Evolutionary conservation across 2,329 filamentous ascomycete species (phyloP).

Genomic region (Trichophyton equinum): DNA sequence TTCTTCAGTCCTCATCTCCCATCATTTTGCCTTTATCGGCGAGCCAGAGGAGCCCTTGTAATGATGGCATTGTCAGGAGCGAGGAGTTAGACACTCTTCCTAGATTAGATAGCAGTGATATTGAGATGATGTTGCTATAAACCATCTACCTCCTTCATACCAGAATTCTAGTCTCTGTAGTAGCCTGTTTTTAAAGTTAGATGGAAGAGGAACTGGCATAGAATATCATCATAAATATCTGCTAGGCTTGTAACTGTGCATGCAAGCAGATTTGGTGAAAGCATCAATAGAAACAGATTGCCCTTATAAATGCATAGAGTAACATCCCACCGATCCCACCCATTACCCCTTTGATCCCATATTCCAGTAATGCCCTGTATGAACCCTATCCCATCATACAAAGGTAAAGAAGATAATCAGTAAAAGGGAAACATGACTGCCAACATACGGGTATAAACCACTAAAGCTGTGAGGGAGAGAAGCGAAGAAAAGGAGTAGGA

Average conservation of each 20-base stretch:
- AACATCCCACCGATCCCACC: neutral
- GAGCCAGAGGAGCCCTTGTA: neutral
- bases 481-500: neutral
- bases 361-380: neutral
- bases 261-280: neutral
- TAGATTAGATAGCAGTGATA: neutral
- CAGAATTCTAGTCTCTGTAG: too few species aligned
- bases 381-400: neutral
- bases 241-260: too few species aligned
- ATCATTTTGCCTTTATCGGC: neutral
- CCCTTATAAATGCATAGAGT: neutral
- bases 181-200: too few species aligned
- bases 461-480: neutral
- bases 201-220: too few species aligned
- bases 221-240: too few species aligned
- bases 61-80: neutral
- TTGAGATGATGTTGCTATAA: neutral
- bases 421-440: neutral
- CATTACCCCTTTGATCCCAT: neutral
- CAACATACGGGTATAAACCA: neutral
- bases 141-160: neutral
- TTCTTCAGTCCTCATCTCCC: constrained; percentile 1
- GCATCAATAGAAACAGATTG: neutral
- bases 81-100: neutral
- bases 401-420: neutral